phyloP scores from a whole-genome alignment of 768 basidiomycete species.

The Rhodotorula graminis region DNA sequence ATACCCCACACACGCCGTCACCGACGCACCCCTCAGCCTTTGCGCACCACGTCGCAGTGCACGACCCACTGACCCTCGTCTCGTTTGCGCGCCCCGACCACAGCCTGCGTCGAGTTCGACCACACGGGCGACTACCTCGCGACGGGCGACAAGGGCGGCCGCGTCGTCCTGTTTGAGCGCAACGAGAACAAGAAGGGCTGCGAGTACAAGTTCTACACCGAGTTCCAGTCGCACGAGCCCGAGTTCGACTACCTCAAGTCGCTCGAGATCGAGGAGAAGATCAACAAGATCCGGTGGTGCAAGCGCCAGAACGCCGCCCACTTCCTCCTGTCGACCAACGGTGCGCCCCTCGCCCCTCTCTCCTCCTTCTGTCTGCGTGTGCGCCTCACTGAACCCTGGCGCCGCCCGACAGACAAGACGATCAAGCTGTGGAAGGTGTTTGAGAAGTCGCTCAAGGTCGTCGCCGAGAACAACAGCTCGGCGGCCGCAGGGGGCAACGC shows the following conservation, averaged over 20 bases:
- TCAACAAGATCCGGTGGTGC: constrained; percentile 99
- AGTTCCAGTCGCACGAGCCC: constrained; percentile 97
- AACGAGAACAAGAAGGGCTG: constrained; percentile 99
- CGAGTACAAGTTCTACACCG: constrained; percentile 99
- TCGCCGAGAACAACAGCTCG: constrained; percentile 90
- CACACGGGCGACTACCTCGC: constrained; percentile 99
- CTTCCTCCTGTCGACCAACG: constrained; percentile 94
- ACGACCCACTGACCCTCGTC: neutral
- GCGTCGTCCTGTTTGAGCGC: constrained; percentile 96
- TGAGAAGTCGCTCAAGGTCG: constrained; percentile 90
- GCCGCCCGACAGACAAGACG: constrained; percentile 73
- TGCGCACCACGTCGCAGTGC: neutral
- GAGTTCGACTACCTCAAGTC: constrained; percentile 99
- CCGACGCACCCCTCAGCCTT: no score
- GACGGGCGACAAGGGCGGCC: constrained; percentile 98
- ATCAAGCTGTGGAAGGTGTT: constrained; percentile 99
- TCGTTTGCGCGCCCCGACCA: no score
- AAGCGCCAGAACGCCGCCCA: constrained; percentile 95
- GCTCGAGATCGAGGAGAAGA: constrained; percentile 99
- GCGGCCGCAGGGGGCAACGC: constrained; percentile 43
- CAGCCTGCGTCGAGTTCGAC: constrained; percentile 93
- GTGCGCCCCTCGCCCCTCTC: constrained; percentile 52
- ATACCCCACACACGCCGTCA: neutral
- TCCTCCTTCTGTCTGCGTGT: no score
- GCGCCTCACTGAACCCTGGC: no score